These are phyloP conservation scores for Boletus barrowsii DNA, from an alignment of 768 basidiomycete species.

Conservation along the genomic window DNA sequence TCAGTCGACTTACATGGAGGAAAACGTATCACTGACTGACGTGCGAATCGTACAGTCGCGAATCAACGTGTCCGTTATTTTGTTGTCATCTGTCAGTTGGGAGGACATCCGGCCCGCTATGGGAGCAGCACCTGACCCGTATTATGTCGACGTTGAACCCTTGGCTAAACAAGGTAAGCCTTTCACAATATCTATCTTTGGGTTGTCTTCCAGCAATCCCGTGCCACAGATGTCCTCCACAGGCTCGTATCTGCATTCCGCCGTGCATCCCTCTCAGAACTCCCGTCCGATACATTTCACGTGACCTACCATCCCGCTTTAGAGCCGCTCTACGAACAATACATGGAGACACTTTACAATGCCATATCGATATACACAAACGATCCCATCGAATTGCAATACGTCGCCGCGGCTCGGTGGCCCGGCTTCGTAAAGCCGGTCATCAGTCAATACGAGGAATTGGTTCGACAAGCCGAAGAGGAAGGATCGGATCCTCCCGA, in stretches of 20 bases:
- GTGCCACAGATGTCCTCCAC: slow-evolving; percentile 30
- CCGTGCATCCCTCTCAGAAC: slow-evolving; percentile 1
- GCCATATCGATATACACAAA: slow-evolving; percentile 62
- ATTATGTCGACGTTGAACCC: slow-evolving; percentile 54
- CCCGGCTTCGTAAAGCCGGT: slow-evolving; percentile 74
- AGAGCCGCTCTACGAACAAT: slow-evolving; percentile 61
- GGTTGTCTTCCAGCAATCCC: neutral
- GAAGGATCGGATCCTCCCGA: slow-evolving; percentile 24
- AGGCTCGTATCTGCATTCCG: slow-evolving; percentile 41
- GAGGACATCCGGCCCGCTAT: slow-evolving; percentile 66
- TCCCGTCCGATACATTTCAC: slow-evolving; percentile 8
- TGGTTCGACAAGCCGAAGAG: slow-evolving; percentile 20
- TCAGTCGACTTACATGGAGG: slow-evolving; percentile 30
- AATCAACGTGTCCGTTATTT: slow-evolving; percentile 56
- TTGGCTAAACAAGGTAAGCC: slow-evolving; percentile 55
- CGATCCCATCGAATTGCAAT: slow-evolving; percentile 68
- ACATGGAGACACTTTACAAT: slow-evolving; percentile 53
- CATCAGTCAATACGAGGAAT: slow-evolving; percentile 42
- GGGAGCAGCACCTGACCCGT: slow-evolving; percentile 73
- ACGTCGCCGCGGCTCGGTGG: slow-evolving; percentile 78
- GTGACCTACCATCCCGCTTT: slow-evolving; percentile 54
- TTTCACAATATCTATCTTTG: neutral
- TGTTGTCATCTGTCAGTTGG: slow-evolving; percentile 68
- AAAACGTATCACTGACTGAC: neutral
- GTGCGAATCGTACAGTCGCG: slow-evolving; percentile 46